Percentiles rank a stretch among this genome's conserved stretches.
Evolutionary conservation across 208 protist genomes (phyloP).

Genomic region (Leishmania tarentolae): DNA sequence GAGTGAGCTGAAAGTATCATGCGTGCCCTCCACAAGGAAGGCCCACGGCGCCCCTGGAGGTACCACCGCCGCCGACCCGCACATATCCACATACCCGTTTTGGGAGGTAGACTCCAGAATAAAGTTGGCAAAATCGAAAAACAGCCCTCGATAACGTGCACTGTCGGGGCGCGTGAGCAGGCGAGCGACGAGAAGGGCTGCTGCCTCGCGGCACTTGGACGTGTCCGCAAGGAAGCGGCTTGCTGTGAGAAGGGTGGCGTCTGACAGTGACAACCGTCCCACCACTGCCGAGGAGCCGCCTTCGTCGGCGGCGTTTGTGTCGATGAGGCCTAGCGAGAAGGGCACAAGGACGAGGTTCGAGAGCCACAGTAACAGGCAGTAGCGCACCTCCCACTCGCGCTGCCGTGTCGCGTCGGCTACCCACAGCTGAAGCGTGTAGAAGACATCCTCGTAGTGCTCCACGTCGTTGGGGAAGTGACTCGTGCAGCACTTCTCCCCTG

Average conservation of each 20-base stretch:
- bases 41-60: slow-evolving; percentile 15
- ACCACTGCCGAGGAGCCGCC: not conserved
- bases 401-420: slow-evolving; percentile 41
- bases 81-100: not conserved
- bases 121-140: slow-evolving; percentile 61
- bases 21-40: slow-evolving; percentile 29
- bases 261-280: slow-evolving; percentile 52
- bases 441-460: slow-evolving; percentile 85
- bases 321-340: slow-evolving; percentile 94
- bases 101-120: slow-evolving; percentile 28
- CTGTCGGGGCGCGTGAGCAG: slow-evolving; percentile 93
- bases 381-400: slow-evolving; percentile 95
- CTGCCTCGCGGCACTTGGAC: slow-evolving; percentile 91
- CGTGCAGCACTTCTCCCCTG: slow-evolving; percentile 93
- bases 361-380: slow-evolving; percentile 97
- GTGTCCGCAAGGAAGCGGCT: slow-evolving; percentile 80
- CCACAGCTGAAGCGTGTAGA: slow-evolving; percentile 80
- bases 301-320: slow-evolving; percentile 44
- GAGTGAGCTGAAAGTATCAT: slow-evolving; percentile 23
- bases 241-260: slow-evolving; percentile 70
- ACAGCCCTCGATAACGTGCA: slow-evolving; percentile 52
- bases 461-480: slow-evolving; percentile 95
- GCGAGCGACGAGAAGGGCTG: slow-evolving; percentile 86
- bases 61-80: not conserved
- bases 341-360: slow-evolving; percentile 96